Conservation (phyloP, 768 basidiomycete genomes). For the Tylopilus sp. region DNA sequence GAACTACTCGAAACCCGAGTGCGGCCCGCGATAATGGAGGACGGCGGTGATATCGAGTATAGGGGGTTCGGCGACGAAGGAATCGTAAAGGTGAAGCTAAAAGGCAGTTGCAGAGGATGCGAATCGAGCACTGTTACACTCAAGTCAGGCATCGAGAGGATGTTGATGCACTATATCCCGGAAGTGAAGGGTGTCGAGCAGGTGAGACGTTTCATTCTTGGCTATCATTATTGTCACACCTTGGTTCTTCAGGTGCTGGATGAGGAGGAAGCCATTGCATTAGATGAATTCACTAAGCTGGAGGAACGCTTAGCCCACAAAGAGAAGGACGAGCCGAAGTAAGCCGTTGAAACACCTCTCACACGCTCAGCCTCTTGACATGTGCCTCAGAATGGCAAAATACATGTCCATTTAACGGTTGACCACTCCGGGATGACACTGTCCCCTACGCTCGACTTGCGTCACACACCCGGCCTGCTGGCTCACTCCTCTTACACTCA, state of each 20-base stretch:
- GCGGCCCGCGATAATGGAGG: constrained; percentile 96
- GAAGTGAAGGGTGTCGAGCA: constrained; percentile 92
- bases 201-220: constrained; percentile 36
- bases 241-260: constrained; percentile 64
- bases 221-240: constrained; percentile 5
- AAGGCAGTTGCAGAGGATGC: constrained; percentile 97
- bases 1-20: constrained; percentile 94
- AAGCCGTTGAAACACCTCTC: constrained; percentile 28
- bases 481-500: background rate
- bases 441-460: background rate
- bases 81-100: constrained; percentile 83
- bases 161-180: constrained; percentile 99
- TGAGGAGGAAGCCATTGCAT: constrained; percentile 82
- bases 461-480: background rate
- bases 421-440: no score
- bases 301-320: constrained; percentile 60
- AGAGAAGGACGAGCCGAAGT: constrained; percentile 43
- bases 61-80: constrained; percentile 84
- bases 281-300: constrained; percentile 87
- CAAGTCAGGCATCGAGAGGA: constrained; percentile 95
- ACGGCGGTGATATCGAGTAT: constrained; percentile 98
- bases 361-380: constrained; percentile 3
- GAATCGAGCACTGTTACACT: constrained; percentile 91
- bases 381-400: constrained; percentile 59
- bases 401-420: constrained; percentile 69